Evolutionary conservation across 2,329 filamentous ascomycete genomes (phyloP).

Genomic region (Neopestalotiopsis sp.): DNA sequence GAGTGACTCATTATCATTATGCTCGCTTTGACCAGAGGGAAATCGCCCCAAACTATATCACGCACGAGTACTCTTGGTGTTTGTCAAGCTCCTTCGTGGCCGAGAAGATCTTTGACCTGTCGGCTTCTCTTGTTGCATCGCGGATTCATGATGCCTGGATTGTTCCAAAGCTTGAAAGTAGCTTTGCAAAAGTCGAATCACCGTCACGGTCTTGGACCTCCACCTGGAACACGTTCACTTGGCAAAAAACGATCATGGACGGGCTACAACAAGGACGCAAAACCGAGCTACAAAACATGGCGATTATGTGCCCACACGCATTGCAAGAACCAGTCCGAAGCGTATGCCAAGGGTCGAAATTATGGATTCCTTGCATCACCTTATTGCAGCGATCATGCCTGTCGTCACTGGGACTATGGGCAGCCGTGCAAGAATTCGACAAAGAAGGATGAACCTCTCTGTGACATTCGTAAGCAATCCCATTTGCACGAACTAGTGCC

Average conservation of each 20-base stretch:
- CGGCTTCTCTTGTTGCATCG: not conserved
- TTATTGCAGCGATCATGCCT: slow-evolving; percentile 12
- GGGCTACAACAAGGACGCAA: not conserved
- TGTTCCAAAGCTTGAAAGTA: not conserved
- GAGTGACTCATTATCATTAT: not conserved
- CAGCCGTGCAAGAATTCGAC: not conserved
- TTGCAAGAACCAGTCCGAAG: not conserved
- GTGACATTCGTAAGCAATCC: slow-evolving; percentile 5
- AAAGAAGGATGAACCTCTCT: not conserved
- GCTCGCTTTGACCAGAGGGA: not conserved
- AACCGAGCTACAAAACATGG: not conserved
- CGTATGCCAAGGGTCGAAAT: not conserved
- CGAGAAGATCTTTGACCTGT: not conserved
- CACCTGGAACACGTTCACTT: not conserved
- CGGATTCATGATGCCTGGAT: not conserved
- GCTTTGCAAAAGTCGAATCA: not conserved
- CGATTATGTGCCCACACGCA: not conserved
- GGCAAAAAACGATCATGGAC: too few species aligned
- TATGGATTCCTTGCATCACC: not conserved
- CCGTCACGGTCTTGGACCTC: not conserved
- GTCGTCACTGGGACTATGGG: not conserved
- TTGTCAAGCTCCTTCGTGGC: too few species aligned
- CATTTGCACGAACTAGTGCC: too few species aligned
- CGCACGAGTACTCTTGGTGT: not conserved
- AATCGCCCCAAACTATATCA: not conserved